Evolutionary conservation across 176 grass and related monocot species (phyloP).

Genomic region (Elaeis guineensis): DNA sequence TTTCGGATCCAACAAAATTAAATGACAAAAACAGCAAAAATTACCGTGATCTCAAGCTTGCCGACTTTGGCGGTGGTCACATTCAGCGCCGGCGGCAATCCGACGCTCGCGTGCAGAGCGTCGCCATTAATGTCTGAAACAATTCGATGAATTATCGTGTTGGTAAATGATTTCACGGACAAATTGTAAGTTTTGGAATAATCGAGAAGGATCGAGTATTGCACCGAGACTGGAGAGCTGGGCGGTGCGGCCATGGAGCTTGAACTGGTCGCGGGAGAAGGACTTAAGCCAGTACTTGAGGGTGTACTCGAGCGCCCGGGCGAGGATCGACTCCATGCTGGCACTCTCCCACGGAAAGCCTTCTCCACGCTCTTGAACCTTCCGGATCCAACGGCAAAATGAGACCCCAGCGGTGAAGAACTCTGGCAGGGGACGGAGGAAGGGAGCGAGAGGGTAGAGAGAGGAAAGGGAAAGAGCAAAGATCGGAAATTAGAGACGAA

Average conservation of each 20-base stretch:
- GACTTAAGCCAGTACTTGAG: conserved; percentile 99
- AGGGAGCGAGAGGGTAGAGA: too few relatives aligned
- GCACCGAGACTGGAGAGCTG: conserved; percentile 88
- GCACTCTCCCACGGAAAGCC: too few relatives aligned
- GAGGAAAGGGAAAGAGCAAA: too few relatives aligned
- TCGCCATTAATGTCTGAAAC: conserved; percentile 92
- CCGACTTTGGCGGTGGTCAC: conserved; percentile 74
- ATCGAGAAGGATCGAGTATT: too few relatives aligned
- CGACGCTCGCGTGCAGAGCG: conserved; percentile 82
- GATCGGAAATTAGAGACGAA: too few relatives aligned
- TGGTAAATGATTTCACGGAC: too few relatives aligned
- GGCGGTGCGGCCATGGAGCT: conserved; percentile 94
- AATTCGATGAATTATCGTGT: not conserved
- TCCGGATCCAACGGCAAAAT: not conserved
- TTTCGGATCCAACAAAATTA: too few relatives aligned
- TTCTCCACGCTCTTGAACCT: too few relatives aligned
- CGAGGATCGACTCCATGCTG: conserved; percentile 94
- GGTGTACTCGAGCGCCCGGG: conserved; percentile 98
- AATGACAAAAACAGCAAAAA: not conserved
- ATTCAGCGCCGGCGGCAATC: conserved; percentile 64
- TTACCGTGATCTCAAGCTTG: conserved; percentile 97
- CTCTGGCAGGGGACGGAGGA: too few relatives aligned
- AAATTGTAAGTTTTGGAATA: too few relatives aligned
- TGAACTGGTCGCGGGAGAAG: conserved; percentile 99
- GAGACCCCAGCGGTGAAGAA: not conserved